Evolutionary conservation across 164 flowering plant species (phyloP), one percentile per base, ranked within the genome.

Genomic region (Magnolia sinica): DNA sequence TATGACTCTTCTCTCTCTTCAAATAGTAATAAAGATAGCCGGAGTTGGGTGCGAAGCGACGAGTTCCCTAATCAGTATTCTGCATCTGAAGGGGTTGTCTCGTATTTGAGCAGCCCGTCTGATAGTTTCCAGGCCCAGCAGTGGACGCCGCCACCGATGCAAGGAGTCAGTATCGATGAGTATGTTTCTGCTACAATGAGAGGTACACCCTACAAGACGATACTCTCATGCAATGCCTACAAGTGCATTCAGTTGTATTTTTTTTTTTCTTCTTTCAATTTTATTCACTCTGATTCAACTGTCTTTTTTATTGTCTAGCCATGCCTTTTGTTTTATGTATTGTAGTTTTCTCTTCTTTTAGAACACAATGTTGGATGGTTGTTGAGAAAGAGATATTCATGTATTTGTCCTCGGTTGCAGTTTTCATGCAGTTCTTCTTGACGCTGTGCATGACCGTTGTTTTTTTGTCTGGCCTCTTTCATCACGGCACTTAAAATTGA

Each of bases 1-100:
- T 87, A 79, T 84, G 92, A 86, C 7, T 90, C 97, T 67, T 90
- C 96, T 23, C 81, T 88, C 73, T 94, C 98, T 22, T 86, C 92
- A 68, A 87, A 88, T 76, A 88, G 95, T 71, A 55, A 55, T 16
- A 87, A 88, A 83, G 92, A 81, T 81, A 91, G 97, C 82, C 81
- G 87, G 76, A 79, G 83, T 77, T 87, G 91, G 89, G 73, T 87
- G 83, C 89, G 92, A 80, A 88, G 88, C 50, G 86, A 85, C 73
- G 83, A 79, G 74, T 81, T 81, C 31, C 76, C 80, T 85, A 88
- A 85, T 79, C 91, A 86, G 3, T 75, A 86, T 80, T 82, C 88
- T 75, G 83, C 87, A 29, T 90, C 94, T 71, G 98, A 92, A 85
- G 91, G 90, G 51, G 80, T 81, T 79, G 90, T 85, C 63, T 84